Evolutionary conservation across 305 asterid genomes (phyloP).

Genomic region (Caryopteris hybrid): DNA sequence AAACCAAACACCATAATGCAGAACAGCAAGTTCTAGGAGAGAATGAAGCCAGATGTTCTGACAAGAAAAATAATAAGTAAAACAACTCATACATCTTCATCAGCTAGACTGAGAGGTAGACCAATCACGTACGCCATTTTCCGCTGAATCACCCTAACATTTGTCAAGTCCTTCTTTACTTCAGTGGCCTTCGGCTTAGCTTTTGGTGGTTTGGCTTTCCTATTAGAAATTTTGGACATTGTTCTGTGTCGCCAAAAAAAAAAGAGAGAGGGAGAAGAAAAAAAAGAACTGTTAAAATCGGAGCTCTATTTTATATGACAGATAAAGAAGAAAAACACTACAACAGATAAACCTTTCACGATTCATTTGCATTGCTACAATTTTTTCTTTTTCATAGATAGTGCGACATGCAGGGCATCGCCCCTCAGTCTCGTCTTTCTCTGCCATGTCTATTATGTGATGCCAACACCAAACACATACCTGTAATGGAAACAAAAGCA

Average conservation of each 20-base stretch:
- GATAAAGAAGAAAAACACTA: neutral
- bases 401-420: constrained; percentile 96
- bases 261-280: too few species aligned
- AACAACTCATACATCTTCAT: constrained; percentile 69
- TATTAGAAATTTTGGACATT: constrained; percentile 45
- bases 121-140: constrained; percentile 96
- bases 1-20: neutral
- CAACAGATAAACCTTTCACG: constrained; percentile 52
- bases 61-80: neutral
- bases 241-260: constrained; percentile 31
- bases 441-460: constrained; percentile 97
- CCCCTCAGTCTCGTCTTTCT: constrained; percentile 81
- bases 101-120: constrained; percentile 83
- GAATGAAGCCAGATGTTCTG: neutral
- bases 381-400: constrained; percentile 83
- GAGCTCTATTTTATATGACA: constrained; percentile 7
- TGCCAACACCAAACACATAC: constrained; percentile 99
- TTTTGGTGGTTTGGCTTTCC: constrained; percentile 72
- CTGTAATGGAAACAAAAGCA: constrained; percentile 34
- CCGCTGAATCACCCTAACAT: constrained; percentile 92
- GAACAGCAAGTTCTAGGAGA: constrained; percentile 4
- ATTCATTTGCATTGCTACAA: constrained; percentile 70
- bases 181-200: constrained; percentile 75
- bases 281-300: constrained; percentile 6
- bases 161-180: constrained; percentile 79